A percentile compares a stretch with the other conserved stretches of the same genome.
Evolutionary conservation across 179 eudicot genomes (phyloP).

Genomic region (Heliamphora pulchella): DNA sequence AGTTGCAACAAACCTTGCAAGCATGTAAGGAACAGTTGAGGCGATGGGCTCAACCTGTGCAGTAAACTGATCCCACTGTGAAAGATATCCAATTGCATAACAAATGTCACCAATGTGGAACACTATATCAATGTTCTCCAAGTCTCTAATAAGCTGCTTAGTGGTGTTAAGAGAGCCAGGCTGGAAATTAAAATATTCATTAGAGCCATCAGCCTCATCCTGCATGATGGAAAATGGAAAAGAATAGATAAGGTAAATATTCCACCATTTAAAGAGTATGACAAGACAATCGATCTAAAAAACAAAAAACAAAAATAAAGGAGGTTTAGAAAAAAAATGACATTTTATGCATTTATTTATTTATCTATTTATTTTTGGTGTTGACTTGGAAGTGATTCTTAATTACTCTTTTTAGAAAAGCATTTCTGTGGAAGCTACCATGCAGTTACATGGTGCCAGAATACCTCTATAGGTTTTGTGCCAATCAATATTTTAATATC

Average conservation of each 20-base stretch:
- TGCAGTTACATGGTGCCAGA: neutral
- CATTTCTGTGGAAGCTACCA: neutral
- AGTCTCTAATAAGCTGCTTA: conserved; percentile 48
- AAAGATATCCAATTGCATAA: conserved; percentile 79
- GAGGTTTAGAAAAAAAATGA: too few relatives aligned
- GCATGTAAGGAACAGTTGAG: conserved; percentile 76
- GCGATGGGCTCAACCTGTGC: conserved; percentile 85
- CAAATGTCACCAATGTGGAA: conserved; percentile 78
- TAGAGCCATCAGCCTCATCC: conserved; percentile 89
- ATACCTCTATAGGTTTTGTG: neutral
- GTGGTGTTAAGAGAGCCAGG: conserved; percentile 84
- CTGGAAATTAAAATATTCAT: conserved; percentile 71
- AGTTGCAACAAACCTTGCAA: conserved; percentile 45
- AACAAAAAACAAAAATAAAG: too few relatives aligned
- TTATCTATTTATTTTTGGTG: neutral
- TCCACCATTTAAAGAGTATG: neutral
- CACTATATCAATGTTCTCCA: conserved; percentile 56
- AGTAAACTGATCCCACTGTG: conserved; percentile 93
- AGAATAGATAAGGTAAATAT: neutral
- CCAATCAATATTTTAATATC: neutral
- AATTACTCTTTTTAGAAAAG: too few relatives aligned
- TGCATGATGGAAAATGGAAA: conserved; percentile 20
- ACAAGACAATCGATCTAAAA: too few relatives aligned
- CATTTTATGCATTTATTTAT: too few relatives aligned
- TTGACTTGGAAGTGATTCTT: neutral